phyloP scores from a whole-genome alignment of 2,329 filamentous ascomycete species.

The Orbilia brochopaga region DNA sequence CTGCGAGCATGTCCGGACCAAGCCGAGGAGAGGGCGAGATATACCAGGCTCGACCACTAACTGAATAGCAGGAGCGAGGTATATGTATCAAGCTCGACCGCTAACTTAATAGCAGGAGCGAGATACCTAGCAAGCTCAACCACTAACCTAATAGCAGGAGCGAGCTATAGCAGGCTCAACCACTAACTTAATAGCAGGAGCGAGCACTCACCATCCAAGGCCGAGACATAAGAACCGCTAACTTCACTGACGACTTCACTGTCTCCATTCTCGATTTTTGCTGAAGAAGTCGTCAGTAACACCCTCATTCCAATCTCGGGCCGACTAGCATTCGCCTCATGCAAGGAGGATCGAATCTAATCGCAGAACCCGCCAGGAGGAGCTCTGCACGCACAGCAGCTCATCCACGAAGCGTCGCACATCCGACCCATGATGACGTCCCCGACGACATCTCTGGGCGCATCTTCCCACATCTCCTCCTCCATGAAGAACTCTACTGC shows the following conservation, averaged over 20 bases:
- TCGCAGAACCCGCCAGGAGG: constrained; percentile 29
- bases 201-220: not conserved
- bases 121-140: constrained; percentile 3
- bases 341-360: constrained; percentile 3
- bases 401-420: constrained; percentile 37
- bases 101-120: constrained; percentile 4
- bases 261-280: not conserved
- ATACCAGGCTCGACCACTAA: constrained; percentile 5
- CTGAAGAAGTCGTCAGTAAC: not conserved
- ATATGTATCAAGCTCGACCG: no score
- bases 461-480: constrained; percentile 43
- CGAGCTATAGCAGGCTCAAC: constrained; percentile 5
- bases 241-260: constrained; percentile 3
- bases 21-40: constrained; percentile 4
- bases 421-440: constrained; percentile 43
- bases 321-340: not conserved
- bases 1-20: constrained; percentile 17
- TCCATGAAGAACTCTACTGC: constrained; percentile 29
- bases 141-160: no score
- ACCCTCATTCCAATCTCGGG: constrained; percentile 25
- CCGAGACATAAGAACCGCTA: constrained; percentile 32
- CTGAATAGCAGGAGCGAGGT: not conserved
- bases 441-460: constrained; percentile 34
- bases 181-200: constrained; percentile 7
- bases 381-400: constrained; percentile 15